Evolutionary conservation across 495 filamentous ascomycete genomes (phyloP), one percentile per base, ranked within the genome.

Genomic region (Neurospora hispaniola): DNA sequence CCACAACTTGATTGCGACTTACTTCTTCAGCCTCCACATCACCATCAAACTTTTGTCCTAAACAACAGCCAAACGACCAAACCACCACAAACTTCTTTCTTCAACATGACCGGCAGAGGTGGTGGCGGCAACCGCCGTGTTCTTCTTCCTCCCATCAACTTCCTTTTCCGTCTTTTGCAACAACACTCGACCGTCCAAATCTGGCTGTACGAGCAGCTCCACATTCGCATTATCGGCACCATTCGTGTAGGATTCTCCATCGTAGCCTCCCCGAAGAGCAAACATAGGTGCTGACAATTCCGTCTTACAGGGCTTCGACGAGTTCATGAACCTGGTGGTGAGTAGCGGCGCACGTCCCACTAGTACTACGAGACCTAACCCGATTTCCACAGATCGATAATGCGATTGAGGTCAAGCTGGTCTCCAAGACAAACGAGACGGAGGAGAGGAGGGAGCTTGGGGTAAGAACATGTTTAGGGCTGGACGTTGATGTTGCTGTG

Each of bases 321-420:
- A 99, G 81, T 99, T 98, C 83, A 98, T 99, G 96, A 99, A 99
- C 82, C 86, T 99, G 54, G 96, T 98, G 42, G 88, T 98, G 70
- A 93, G 97, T 80, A 66, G 89, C n/a, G 68, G 41, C 69, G 46
- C 39, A 69, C 10, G 38, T 10, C 72, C 2, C 8, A 23, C 5
- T 39, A 14, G 38, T 5, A 41, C 20, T n/a, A 66, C 27, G 20
- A 27, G 12, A 11, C 43, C 43, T 69, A 41, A 42, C 75, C 48
- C 71, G 38, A 73, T 39, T 70, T 12, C n/a, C 40, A 81, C 40
- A 81, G 77, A 79, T 81, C 71, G 95, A 97, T 78, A 93, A 99
- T 78, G 96, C 96, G 43, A 89, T 97, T 71, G 96, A 98, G 82
- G 93, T 99, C 44, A 93, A 91, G 82, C 87, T 91, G 79, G 86